Evolutionary conservation across 805 yeast genomes (phyloP).

Genomic region (Ogataea pilisensis): DNA sequence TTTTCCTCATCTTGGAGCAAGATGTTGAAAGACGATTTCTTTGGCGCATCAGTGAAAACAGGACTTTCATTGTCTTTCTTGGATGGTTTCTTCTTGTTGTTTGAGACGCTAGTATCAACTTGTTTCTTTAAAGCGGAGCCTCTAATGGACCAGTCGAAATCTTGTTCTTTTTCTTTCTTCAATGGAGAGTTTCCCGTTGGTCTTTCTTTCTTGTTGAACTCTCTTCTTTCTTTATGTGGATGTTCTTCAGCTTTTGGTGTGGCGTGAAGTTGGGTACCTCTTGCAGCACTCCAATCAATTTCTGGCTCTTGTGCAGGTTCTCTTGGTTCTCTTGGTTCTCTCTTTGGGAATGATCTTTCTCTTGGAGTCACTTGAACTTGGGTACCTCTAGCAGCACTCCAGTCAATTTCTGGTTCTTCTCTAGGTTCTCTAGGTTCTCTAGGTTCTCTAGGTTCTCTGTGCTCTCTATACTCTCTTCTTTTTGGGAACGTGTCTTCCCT

Average conservation of each 20-base stretch:
- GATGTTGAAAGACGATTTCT: not conserved
- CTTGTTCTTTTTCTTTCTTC: constrained; percentile 1
- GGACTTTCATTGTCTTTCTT: constrained; percentile 16
- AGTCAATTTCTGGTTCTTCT: constrained; percentile 43
- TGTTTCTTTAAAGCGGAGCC: constrained; percentile 20
- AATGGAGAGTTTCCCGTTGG: constrained; percentile 38
- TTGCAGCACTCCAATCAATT: constrained; percentile 43
- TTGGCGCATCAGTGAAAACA: not conserved
- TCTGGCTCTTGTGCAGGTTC: constrained; percentile 47
- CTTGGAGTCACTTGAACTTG: constrained; percentile 18
- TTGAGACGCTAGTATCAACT: constrained; percentile 8
- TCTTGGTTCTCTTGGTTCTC: constrained; percentile 31
- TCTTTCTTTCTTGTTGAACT: constrained; percentile 27
- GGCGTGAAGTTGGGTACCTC: constrained; percentile 24
- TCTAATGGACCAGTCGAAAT: constrained; percentile 40
- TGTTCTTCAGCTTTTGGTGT: constrained; percentile 19
- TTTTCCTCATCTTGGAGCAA: not conserved
- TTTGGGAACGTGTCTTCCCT: constrained; percentile 20
- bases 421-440: constrained; percentile 31
- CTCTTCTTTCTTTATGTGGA: constrained; percentile 14
- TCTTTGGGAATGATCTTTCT: constrained; percentile 23
- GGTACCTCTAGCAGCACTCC: constrained; percentile 36
- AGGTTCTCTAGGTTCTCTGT: constrained; percentile 21
- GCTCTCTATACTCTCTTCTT: constrained; percentile 27
- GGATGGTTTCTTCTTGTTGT: constrained; percentile 19